Conservation (phyloP, 2,329 filamentous ascomycete genomes). For the Epichloe gansuensis region DNA sequence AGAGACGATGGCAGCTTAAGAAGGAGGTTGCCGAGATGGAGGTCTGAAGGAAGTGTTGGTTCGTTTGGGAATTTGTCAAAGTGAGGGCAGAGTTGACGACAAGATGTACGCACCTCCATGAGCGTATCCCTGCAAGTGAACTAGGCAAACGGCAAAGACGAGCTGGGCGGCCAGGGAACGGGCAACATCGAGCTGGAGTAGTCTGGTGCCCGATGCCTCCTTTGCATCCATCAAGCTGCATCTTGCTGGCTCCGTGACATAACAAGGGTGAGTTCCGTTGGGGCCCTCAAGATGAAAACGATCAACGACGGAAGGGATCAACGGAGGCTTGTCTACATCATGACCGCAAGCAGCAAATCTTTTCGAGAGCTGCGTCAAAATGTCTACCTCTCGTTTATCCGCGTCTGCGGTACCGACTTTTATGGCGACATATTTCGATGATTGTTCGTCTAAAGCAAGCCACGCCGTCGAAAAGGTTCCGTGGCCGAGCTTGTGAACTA, state of each 20-base stretch:
- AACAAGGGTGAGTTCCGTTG: slow-evolving; percentile 17
- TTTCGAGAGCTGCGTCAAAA: slow-evolving; percentile 8
- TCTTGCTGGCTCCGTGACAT: slow-evolving; percentile 13
- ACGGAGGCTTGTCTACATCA: slow-evolving; percentile 14
- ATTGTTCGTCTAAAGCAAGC: not conserved
- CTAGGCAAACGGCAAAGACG: too few species aligned
- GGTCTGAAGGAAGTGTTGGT: slow-evolving; percentile 8
- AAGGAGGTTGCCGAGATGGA: slow-evolving; percentile 23
- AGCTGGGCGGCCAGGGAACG: too few species aligned
- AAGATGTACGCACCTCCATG: too few species aligned
- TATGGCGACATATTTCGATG: slow-evolving; percentile 15
- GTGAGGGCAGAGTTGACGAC: too few species aligned
- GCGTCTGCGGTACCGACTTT: slow-evolving; percentile 9
- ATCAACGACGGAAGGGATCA: slow-evolving; percentile 6
- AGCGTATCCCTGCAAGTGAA: too few species aligned
- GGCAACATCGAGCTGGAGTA: slow-evolving; percentile 15
- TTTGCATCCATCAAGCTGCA: slow-evolving; percentile 14
- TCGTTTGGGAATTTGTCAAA: too few species aligned
- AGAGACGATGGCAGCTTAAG: slow-evolving; percentile 13
- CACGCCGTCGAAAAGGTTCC: not conserved
- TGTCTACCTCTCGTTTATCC: slow-evolving; percentile 12
- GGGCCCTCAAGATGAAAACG: not conserved
- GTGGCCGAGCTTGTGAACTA: slow-evolving; percentile 1
- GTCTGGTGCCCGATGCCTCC: not conserved
- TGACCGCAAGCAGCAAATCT: not conserved